Conservation (phyloP, 148 eudicot genomes). For the Camellia lanceoleosa region DNA sequence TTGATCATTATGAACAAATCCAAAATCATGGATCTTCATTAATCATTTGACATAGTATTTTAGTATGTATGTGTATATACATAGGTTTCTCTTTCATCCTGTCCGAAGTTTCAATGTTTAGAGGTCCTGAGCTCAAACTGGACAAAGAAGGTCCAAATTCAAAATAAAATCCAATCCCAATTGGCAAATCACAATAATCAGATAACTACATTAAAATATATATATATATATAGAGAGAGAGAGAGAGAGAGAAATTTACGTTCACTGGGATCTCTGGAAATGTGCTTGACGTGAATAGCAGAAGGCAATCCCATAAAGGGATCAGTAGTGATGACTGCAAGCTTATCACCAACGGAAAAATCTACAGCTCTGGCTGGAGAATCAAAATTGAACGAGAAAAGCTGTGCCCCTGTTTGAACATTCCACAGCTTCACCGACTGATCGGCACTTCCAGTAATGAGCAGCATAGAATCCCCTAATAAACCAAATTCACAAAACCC, state of each 20-base stretch:
- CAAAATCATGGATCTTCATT: too few relatives aligned
- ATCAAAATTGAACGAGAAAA: slow-evolving; percentile 70
- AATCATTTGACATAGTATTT: too few relatives aligned
- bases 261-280: slow-evolving; percentile 60
- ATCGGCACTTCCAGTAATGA: slow-evolving; percentile 95
- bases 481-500: background rate
- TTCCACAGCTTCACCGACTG: slow-evolving; percentile 87
- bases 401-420: slow-evolving; percentile 58
- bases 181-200: background rate
- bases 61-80: too few relatives aligned
- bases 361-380: slow-evolving; percentile 86
- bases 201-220: background rate
- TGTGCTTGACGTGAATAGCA: slow-evolving; percentile 77
- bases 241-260: slow-evolving; percentile 39
- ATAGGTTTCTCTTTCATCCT: too few relatives aligned
- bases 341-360: slow-evolving; percentile 72
- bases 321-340: slow-evolving; percentile 83
- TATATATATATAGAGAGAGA: too few relatives aligned
- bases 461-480: slow-evolving; percentile 75
- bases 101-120: too few relatives aligned
- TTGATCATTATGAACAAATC: too few relatives aligned
- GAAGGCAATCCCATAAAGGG: slow-evolving; percentile 78
- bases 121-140: too few relatives aligned
- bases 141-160: too few relatives aligned
- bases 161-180: too few relatives aligned